A percentile compares a stretch with the other conserved stretches of the same genome.
Conservation (phyloP, 73 alveolate species). For the Paramecium sexaurelia region DNA sequence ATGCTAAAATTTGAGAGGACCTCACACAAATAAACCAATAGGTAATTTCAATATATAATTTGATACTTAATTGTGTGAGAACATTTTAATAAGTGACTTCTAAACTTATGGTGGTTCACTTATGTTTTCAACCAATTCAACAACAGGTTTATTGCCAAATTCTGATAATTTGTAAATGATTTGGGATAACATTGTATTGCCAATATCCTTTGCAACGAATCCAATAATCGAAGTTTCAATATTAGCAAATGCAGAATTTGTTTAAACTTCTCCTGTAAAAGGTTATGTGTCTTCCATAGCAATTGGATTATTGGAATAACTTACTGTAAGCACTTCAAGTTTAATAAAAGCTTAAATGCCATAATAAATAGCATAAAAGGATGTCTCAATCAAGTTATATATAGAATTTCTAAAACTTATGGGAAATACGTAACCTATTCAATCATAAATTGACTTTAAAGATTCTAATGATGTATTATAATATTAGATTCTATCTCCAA, state of each 20-base stretch:
- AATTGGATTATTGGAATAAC: background rate
- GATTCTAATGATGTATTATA: background rate
- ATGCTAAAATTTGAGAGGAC: background rate
- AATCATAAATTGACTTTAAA: background rate
- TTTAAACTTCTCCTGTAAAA: background rate
- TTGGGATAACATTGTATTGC: background rate
- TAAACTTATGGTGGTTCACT: constrained; percentile 6
- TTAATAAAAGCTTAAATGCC: background rate
- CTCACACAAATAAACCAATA: background rate
- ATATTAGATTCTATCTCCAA: background rate
- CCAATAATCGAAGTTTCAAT: background rate
- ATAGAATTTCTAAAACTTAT: background rate
- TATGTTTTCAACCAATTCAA: background rate
- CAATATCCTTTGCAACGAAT: background rate
- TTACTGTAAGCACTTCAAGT: background rate
- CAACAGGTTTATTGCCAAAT: constrained; percentile 2
- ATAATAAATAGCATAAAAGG: background rate
- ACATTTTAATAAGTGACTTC: background rate
- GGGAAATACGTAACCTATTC: constrained; percentile 5
- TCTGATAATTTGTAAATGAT: background rate
- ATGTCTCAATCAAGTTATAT: background rate
- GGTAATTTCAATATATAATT: background rate
- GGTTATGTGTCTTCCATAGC: background rate
- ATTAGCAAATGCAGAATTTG: background rate
- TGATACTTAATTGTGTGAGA: background rate